phyloP scores from a whole-genome alignment of 2,329 filamentous ascomycete genomes.

The Calonectria pseudoreteaudii region DNA sequence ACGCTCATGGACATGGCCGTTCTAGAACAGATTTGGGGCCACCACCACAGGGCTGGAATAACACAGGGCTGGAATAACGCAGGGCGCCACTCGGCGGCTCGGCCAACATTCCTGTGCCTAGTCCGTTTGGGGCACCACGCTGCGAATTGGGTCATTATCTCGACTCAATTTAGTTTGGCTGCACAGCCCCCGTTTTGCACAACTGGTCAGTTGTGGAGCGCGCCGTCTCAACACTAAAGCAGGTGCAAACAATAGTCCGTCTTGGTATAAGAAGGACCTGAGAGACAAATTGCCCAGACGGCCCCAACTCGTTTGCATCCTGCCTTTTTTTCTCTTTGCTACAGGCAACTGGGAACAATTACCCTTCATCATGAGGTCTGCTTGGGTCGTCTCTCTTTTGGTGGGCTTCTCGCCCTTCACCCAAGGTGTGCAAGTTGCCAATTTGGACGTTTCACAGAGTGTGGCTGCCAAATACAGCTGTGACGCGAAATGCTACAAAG shows the following conservation, averaged over 20 bases:
- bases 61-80: neutral
- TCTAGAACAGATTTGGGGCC: neutral
- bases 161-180: neutral
- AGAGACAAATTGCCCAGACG: neutral
- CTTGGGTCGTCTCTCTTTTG: neutral
- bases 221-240: neutral
- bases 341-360: neutral
- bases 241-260: neutral
- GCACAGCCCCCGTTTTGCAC: neutral
- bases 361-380: neutral
- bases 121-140: neutral
- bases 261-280: neutral
- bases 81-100: neutral
- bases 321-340: neutral
- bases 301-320: neutral
- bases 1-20: neutral
- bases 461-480: neutral
- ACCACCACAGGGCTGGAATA: neutral
- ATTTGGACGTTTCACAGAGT: neutral
- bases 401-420: neutral
- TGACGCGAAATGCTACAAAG: neutral
- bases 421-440: neutral
- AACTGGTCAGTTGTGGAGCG: neutral
- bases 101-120: neutral
- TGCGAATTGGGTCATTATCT: neutral